Conservation (phyloP, 106 monocot genomes). For the Amphibolis antarctica region DNA sequence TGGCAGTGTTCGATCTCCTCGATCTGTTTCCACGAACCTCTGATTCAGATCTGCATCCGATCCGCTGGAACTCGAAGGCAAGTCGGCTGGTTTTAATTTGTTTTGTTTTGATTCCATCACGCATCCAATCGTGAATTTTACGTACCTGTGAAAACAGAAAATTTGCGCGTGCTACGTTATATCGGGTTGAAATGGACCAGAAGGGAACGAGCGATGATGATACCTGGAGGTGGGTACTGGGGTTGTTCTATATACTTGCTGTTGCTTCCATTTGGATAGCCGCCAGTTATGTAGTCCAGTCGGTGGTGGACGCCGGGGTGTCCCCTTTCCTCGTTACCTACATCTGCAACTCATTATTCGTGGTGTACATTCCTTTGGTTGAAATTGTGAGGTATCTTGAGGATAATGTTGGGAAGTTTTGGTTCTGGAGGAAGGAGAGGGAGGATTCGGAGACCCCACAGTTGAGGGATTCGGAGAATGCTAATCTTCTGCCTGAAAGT, state of each 20-base stretch:
- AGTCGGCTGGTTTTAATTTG: too few relatives aligned
- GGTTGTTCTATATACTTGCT: constrained; percentile 61
- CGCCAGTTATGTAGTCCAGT: constrained; percentile 89
- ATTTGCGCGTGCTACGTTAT: too few relatives aligned
- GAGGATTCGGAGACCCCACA: constrained; percentile 2
- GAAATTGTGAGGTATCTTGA: constrained; percentile 53
- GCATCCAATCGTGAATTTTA: too few relatives aligned
- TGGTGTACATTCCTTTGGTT: constrained; percentile 72
- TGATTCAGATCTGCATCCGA: too few relatives aligned
- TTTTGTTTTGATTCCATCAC: too few relatives aligned
- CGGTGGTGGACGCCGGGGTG: constrained; percentile 76
- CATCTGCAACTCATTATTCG: constrained; percentile 86
- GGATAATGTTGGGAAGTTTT: constrained; percentile 30
- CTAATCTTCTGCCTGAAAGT: constrained; percentile 36
- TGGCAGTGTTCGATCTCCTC: too few relatives aligned
- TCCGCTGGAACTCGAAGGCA: too few relatives aligned
- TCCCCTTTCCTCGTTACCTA: constrained; percentile 89
- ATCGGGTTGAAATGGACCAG: too few relatives aligned
- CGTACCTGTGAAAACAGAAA: too few relatives aligned
- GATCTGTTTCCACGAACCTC: background rate
- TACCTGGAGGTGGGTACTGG: constrained; percentile 67
- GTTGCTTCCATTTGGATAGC: constrained; percentile 89
- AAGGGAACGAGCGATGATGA: background rate
- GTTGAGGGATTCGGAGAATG: constrained; percentile 30
- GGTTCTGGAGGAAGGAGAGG: constrained; percentile 10